phyloP scores from a whole-genome alignment of 306 rosid genomes.

The Erythrophleum fordii region DNA sequence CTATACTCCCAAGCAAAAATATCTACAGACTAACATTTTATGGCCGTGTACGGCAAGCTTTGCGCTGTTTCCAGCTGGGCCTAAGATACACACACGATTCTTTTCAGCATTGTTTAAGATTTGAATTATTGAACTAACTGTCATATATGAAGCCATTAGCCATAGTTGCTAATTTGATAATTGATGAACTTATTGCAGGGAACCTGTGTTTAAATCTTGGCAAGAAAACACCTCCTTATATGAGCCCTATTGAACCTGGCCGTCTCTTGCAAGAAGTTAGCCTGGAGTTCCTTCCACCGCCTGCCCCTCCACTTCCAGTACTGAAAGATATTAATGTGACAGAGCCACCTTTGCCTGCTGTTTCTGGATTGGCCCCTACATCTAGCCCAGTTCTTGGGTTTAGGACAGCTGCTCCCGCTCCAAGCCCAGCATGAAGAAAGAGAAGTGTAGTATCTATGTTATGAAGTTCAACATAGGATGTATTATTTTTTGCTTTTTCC shows the following conservation, averaged over 20 bases:
- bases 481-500: background rate
- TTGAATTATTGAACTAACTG: conserved; percentile 9
- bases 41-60: background rate
- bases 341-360: conserved; percentile 74
- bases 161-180: conserved; percentile 28
- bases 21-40: background rate
- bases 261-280: conserved; percentile 51
- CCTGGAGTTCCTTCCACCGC: conserved; percentile 47
- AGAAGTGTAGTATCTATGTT: background rate
- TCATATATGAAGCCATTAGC: background rate
- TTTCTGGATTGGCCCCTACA: background rate
- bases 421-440: conserved; percentile 17
- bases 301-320: conserved; percentile 66
- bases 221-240: conserved; percentile 47
- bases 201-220: conserved; percentile 56
- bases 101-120: background rate
- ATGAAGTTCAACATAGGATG: background rate
- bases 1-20: background rate
- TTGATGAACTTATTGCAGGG: conserved; percentile 56
- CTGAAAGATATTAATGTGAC: conserved; percentile 52
- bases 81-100: background rate
- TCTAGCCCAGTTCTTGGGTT: background rate
- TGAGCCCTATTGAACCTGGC: conserved; percentile 65
- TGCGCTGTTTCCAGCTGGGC: background rate
- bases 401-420: conserved; percentile 31